These are phyloP conservation scores for Sphaerulina musiva DNA, from an alignment of 2,329 filamentous ascomycete species.

Conservation along the genomic window DNA sequence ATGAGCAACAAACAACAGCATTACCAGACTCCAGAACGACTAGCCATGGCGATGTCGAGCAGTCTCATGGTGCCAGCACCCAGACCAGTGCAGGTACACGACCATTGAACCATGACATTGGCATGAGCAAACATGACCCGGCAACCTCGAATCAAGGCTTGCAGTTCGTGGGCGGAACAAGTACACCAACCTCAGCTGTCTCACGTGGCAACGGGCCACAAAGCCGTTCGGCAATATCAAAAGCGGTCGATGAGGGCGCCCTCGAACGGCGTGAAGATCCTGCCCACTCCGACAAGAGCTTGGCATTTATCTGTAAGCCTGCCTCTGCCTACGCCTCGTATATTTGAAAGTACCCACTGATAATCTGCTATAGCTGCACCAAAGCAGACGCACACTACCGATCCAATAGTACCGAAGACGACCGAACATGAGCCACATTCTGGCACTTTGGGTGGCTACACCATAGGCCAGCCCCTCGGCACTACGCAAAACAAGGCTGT, in stretches of 20 bases:
- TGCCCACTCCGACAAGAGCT: neutral
- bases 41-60: slow-evolving; percentile 2
- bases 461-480: neutral
- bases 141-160: neutral
- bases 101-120: neutral
- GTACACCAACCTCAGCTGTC: neutral
- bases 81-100: neutral
- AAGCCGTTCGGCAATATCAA: slow-evolving; percentile 1
- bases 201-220: neutral
- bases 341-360: neutral
- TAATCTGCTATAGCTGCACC: neutral
- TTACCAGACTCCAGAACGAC: slow-evolving; percentile 2
- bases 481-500: neutral
- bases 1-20: neutral
- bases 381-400: neutral
- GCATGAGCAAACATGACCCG: neutral
- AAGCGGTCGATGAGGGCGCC: neutral
- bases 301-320: slow-evolving; percentile 6
- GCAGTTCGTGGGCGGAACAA: slow-evolving; percentile 2
- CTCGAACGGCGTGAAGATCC: neutral
- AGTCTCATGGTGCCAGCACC: slow-evolving; percentile 1
- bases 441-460: neutral
- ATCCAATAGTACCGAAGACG: neutral
- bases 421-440: neutral
- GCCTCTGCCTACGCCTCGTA: neutral